Percentiles rank a stretch among this genome's conserved stretches.
phyloP scores from a whole-genome alignment of 257 asterid genomes.

The Capsicum rhomboideum region DNA sequence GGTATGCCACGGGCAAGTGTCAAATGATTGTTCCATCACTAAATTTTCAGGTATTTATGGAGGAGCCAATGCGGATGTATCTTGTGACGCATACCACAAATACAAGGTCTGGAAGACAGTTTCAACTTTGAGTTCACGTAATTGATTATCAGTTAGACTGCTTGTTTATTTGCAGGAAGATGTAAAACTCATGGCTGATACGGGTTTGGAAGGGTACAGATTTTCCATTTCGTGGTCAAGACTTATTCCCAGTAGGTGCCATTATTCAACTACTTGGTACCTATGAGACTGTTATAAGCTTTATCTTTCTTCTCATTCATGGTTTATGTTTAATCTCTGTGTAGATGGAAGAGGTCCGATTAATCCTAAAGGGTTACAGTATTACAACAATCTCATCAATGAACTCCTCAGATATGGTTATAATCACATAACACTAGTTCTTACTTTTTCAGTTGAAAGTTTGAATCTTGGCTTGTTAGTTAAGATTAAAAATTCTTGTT shows the following conservation, averaged over 20 bases:
- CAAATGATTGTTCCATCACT: too few species aligned
- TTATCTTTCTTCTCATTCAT: background rate
- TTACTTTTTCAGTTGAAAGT: constrained; percentile 1
- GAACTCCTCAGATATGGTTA: constrained; percentile 30
- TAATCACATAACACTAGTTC: background rate
- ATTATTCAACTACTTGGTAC: background rate
- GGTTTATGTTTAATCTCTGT: background rate
- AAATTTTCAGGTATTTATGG: background rate
- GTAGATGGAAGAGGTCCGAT: constrained; percentile 23
- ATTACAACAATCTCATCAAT: constrained; percentile 33
- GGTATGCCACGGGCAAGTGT: background rate
- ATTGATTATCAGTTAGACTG: background rate
- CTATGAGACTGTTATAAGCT: background rate
- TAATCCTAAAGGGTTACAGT: constrained; percentile 2
- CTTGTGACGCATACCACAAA: constrained; percentile 24
- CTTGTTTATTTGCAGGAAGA: constrained; percentile 16
- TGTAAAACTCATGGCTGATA: constrained; percentile 5
- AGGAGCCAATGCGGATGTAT: constrained; percentile 17
- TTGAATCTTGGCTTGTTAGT: background rate
- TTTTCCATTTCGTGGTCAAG: constrained; percentile 32
- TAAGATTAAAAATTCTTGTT: background rate
- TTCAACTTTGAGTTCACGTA: background rate
- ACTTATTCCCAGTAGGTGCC: constrained; percentile 16
- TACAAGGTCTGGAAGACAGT: constrained; percentile 13
- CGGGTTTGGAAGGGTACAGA: constrained; percentile 11